Evolutionary conservation across 768 basidiomycete genomes (phyloP).

Genomic region (Cystobasidium tubakii): DNA sequence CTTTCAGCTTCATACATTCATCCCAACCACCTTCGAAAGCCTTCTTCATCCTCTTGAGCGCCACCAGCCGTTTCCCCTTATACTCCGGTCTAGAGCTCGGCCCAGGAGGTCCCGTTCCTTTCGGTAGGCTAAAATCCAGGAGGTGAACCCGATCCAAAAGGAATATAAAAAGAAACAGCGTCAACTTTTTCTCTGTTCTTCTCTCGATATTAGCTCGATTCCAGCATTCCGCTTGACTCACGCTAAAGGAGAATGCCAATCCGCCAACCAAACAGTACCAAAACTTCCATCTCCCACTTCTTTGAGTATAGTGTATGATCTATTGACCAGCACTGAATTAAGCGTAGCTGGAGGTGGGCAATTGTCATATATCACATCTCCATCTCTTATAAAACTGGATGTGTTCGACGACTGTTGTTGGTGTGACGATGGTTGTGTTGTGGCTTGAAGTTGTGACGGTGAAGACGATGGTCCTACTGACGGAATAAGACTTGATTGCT

Average conservation of each 20-base stretch:
- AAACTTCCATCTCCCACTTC: constrained; percentile 97
- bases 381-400: constrained; percentile 17
- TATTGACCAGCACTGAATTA: constrained; percentile 33
- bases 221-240: no score
- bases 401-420: background rate
- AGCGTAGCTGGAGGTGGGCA: constrained; percentile 23
- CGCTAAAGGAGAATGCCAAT: constrained; percentile 95
- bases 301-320: constrained; percentile 80
- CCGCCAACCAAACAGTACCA: constrained; percentile 96
- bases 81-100: constrained; percentile 66
- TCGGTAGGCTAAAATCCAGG: constrained; percentile 37
- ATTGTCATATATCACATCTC: constrained; percentile 26
- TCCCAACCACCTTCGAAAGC: constrained; percentile 98
- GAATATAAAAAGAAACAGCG: background rate
- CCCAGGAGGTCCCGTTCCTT: constrained; percentile 44
- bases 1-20: constrained; percentile 89
- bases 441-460: background rate
- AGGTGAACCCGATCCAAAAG: constrained; percentile 64
- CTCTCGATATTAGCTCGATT: no score
- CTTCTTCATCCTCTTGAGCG: constrained; percentile 97
- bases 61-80: constrained; percentile 87
- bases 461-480: background rate
- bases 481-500: background rate
- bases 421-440: background rate
- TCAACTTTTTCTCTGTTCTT: background rate